These are phyloP conservation scores for Musa troglodytarum DNA, from an alignment of 176 grass and related monocot genomes.

Conservation along the genomic window DNA sequence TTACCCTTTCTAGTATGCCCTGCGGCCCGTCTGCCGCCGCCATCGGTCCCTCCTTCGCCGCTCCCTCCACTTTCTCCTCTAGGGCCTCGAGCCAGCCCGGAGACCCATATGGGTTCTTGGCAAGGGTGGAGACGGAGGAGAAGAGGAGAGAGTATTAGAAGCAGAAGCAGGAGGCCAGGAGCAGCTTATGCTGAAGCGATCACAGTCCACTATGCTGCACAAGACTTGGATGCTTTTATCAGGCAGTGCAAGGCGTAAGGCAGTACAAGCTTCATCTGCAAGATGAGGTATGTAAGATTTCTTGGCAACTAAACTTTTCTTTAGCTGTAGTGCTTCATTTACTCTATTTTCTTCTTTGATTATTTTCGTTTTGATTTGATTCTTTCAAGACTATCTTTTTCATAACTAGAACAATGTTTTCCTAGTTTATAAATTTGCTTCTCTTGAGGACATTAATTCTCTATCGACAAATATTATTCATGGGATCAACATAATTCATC, in stretches of 20 bases:
- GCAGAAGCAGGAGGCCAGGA: conserved; percentile 65
- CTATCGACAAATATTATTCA: too few relatives aligned
- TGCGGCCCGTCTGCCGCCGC: background rate
- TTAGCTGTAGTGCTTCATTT: background rate
- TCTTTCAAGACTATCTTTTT: background rate
- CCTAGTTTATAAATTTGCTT: too few relatives aligned
- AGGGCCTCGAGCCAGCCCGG: background rate
- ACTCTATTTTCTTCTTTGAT: background rate
- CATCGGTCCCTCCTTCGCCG: conserved; percentile 6
- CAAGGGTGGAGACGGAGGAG: conserved; percentile 62
- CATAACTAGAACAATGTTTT: too few relatives aligned
- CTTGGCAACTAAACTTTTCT: background rate
- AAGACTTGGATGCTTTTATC: conserved; percentile 48
- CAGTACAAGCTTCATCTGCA: conserved; percentile 76
- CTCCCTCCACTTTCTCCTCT: conserved; percentile 11
- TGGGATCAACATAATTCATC: too few relatives aligned
- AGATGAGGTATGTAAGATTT: conserved; percentile 45
- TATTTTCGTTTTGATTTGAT: background rate
- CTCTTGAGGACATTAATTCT: too few relatives aligned
- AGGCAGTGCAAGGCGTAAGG: conserved; percentile 1
- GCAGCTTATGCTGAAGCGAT: conserved; percentile 61
- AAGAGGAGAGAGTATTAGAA: conserved; percentile 78
- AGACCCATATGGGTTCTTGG: conserved; percentile 2
- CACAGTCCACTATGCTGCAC: conserved; percentile 73
- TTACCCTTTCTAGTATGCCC: conserved; percentile 13